A percentile compares a stretch with the other conserved stretches of the same genome.
phyloP scores from a whole-genome alignment of 2,329 filamentous ascomycete species.

The Neocatenulostroma microsporum region DNA sequence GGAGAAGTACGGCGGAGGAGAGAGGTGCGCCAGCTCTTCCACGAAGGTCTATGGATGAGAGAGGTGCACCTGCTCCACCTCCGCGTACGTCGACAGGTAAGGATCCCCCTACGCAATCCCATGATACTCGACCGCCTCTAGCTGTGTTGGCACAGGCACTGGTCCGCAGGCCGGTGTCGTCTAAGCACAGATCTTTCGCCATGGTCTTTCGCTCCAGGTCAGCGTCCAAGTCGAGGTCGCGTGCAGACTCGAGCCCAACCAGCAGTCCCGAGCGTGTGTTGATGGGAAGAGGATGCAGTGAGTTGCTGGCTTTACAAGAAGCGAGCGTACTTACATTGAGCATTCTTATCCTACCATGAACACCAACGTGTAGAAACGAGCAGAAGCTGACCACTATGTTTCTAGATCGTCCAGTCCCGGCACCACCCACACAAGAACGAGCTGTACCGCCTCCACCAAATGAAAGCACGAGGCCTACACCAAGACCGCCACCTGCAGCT shows the following conservation, averaged over 20 bases:
- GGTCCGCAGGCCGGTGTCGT: slow-evolving; percentile 1
- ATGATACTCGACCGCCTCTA: no score
- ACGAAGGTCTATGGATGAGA: no score
- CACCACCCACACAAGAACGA: slow-evolving; percentile 25
- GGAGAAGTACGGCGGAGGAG: slow-evolving; percentile 31
- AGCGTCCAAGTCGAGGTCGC: not conserved
- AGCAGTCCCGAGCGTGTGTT: not conserved
- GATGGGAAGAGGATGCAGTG: not conserved
- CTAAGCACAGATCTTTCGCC: slow-evolving; percentile 1
- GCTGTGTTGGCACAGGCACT: no score
- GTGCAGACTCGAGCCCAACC: not conserved
- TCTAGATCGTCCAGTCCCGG: slow-evolving; percentile 29
- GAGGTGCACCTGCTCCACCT: no score
- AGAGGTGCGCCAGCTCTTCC: slow-evolving; percentile 30
- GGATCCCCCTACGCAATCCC: no score
- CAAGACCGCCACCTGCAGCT: slow-evolving; percentile 33
- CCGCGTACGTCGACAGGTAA: slow-evolving; percentile 46
- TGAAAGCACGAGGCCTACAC: slow-evolving; percentile 28
- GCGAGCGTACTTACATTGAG: slow-evolving; percentile 2
- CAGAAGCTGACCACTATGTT: no score
- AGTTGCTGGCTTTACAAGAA: slow-evolving; percentile 3
- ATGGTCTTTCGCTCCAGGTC: not conserved
- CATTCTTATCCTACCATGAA: slow-evolving; percentile 1
- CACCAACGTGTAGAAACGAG: no score
- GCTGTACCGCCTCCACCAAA: slow-evolving; percentile 25